Base-by-base conservation (phyloP, 257 asterid genomes). In the Fraxinus americana region DNA sequence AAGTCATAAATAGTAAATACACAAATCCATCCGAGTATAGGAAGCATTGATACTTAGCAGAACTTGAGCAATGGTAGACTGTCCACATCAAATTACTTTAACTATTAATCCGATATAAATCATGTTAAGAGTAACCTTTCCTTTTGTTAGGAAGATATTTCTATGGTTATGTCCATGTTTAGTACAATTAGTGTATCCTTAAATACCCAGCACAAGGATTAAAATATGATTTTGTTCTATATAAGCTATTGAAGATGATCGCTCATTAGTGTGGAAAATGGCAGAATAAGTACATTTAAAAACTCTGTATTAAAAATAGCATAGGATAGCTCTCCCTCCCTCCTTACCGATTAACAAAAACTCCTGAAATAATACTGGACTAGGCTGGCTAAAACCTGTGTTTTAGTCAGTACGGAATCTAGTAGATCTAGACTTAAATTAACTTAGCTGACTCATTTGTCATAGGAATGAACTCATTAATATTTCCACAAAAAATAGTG, bases 51-150 rank as follows among this genome's bases (percentile, higher is more conserved):
- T 36, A 77, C 72, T 74, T 57, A 34, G 63, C 35, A 67, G 13
- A 77, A 45, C 57, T n/a, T 63, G 23, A 72, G 57, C 21, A 79
- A 23, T 75, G 43, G 41, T 38, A 69, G 32, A 35, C 39, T 35
- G 72, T 59, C n/a, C 50, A 67, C 54, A 57, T 41, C 30, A 43
- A 48, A 43, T 25, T 35, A 77, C 25, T 35, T 80, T 61, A 67
- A 32, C 27, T 16, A 25, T 10, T 36, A 72, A 34, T 41, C 39
- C 73, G 25, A 74, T 32, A 75, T 72, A n/a, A 57, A 78, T 45
- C 68, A 29, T 2, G 50, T 50, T 68, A 80, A 52, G 48, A 75
- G 8, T 12, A 38, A 30, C 50, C 35, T 63, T 35, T 43, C 43
- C 39, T 71, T 17, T 17, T 72, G 72, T 63, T 59, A 35, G 21